Conservation (phyloP, 225 moss, liverwort and hornwort genomes). For the Climacium dendroides region DNA sequence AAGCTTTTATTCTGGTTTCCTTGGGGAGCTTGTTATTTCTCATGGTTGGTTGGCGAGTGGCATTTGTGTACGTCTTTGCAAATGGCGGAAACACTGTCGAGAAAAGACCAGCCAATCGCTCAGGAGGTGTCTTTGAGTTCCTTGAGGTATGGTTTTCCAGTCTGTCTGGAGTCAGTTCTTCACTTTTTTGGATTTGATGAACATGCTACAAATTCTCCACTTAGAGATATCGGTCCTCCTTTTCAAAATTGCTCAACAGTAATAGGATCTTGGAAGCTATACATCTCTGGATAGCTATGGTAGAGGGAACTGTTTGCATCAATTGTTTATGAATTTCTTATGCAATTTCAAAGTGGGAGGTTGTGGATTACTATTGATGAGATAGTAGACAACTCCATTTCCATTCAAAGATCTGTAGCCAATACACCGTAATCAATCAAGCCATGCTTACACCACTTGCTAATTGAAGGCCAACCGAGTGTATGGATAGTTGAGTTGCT, state of each 20-base stretch:
- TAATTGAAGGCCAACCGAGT: not conserved
- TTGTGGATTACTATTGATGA: not conserved
- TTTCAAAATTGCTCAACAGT: not conserved
- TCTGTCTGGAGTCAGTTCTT: not conserved
- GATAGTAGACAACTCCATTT: not conserved
- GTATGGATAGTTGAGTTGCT: not conserved
- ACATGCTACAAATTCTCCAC: not conserved
- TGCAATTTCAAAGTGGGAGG: not conserved
- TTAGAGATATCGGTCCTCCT: not conserved
- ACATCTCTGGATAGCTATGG: not conserved
- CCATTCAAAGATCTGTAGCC: not conserved
- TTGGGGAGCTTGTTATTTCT: conserved; percentile 75
- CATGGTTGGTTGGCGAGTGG: conserved; percentile 87
- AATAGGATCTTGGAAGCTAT: not conserved
- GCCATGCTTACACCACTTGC: not conserved
- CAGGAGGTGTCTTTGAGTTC: conserved; percentile 74
- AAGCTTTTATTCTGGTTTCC: conserved; percentile 76
- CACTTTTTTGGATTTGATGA: not conserved
- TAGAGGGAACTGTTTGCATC: not conserved
- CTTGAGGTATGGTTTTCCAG: conserved; percentile 39
- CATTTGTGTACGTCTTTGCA: conserved; percentile 56
- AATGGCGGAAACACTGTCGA: conserved; percentile 36
- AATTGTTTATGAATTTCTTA: not conserved
- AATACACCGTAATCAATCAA: not conserved
- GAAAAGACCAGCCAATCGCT: conserved; percentile 44